phyloP scores from a whole-genome alignment of 768 basidiomycete genomes.

The Lactarius psammicola region DNA sequence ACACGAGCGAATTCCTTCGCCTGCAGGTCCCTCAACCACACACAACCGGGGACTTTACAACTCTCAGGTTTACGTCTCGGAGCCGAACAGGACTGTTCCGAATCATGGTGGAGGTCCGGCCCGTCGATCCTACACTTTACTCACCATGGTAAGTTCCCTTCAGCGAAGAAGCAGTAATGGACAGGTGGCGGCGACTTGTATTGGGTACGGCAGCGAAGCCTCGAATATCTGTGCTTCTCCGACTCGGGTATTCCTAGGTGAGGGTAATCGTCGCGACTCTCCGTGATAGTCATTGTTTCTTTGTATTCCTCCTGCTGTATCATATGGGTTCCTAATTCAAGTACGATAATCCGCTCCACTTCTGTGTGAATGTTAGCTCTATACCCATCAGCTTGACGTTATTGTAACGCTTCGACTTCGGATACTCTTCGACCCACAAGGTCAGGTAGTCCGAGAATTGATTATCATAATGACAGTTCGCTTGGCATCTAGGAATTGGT shows the following conservation, averaged over 20 bases:
- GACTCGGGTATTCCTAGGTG: not conserved
- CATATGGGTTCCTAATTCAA: not conserved
- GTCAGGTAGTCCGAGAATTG: not conserved
- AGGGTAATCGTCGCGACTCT: not conserved
- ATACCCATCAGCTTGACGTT: not conserved
- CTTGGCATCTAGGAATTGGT: not conserved
- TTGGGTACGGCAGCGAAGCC: slow-evolving; percentile 4
- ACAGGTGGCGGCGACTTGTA: slow-evolving; percentile 20
- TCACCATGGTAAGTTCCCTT: not conserved
- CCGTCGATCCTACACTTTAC: not conserved
- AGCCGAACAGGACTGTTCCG: not conserved
- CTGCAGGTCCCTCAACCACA: too few species aligned
- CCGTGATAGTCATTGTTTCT: not conserved
- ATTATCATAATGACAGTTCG: not conserved
- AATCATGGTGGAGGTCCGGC: not conserved
- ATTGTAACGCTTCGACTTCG: not conserved
- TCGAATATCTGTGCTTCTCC: not conserved
- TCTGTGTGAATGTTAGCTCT: not conserved
- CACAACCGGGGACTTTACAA: too few species aligned
- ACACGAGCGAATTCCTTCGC: not conserved
- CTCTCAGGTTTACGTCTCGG: slow-evolving; percentile 1
- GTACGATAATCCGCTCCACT: not conserved
- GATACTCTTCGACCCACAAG: not conserved
- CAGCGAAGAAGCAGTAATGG: slow-evolving; percentile 5
- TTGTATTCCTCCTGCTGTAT: not conserved